Evolutionary conservation across 192 early-diverging fungal genomes (phyloP).

Genomic region (Coemansia sp.): DNA sequence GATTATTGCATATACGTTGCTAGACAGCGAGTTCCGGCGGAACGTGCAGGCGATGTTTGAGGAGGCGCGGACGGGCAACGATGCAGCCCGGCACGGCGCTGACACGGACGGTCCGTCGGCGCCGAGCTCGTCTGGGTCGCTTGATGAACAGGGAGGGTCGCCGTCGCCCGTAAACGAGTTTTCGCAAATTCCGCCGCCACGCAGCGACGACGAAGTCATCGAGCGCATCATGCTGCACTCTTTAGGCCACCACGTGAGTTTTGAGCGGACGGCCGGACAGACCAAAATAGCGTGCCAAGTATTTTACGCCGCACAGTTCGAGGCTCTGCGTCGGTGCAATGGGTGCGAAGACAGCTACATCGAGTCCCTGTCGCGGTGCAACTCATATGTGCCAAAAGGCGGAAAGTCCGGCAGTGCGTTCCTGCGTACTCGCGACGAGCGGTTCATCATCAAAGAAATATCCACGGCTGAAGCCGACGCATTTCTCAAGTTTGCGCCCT

Average conservation of each 20-base stretch:
- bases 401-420: constrained; percentile 93
- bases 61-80: constrained; percentile 14
- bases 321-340: constrained; percentile 79
- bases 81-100: constrained; percentile 7
- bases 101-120: neutral
- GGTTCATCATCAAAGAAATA: constrained; percentile 90
- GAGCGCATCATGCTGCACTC: constrained; percentile 40
- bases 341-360: constrained; percentile 82
- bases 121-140: neutral
- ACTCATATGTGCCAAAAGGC: constrained; percentile 78
- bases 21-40: constrained; percentile 53
- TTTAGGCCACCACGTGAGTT: constrained; percentile 38
- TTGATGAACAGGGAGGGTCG: neutral
- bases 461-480: constrained; percentile 81
- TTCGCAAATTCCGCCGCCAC: constrained; percentile 8
- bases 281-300: constrained; percentile 85
- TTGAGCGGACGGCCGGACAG: constrained; percentile 69
- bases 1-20: constrained; percentile 87
- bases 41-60: constrained; percentile 41
- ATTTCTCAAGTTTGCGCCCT: constrained; percentile 84
- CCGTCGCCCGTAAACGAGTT: constrained; percentile 35
- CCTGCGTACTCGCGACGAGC: constrained; percentile 86
- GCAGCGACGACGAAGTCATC: constrained; percentile 19
- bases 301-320: constrained; percentile 91
- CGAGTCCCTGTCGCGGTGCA: constrained; percentile 83